Percentiles rank a stretch among this genome's conserved stretches.
phyloP scores from a whole-genome alignment of 768 basidiomycete genomes.

The Russula earlei region DNA sequence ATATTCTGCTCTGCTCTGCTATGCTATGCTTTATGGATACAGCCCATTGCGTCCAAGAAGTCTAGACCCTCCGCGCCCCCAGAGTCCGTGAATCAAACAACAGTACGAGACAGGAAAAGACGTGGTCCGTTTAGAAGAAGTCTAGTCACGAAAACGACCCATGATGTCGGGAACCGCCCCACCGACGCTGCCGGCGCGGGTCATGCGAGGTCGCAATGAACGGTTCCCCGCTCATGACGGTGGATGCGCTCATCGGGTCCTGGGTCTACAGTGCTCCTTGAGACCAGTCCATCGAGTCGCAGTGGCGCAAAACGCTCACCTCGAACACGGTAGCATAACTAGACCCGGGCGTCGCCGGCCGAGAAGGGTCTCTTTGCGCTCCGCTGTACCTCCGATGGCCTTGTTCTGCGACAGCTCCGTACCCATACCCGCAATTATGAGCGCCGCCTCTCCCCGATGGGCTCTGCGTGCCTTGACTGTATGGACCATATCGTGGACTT shows the following conservation, averaged over 20 bases:
- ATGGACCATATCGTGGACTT: constrained; percentile 6
- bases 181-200: constrained; percentile 13
- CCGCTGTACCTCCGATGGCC: constrained; percentile 18
- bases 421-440: constrained; percentile 13
- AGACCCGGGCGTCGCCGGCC: constrained; percentile 15
- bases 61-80: not conserved
- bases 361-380: constrained; percentile 15
- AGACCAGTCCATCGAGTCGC: not conserved
- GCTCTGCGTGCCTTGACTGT: constrained; percentile 12
- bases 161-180: constrained; percentile 11
- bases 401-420: constrained; percentile 12
- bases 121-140: not conserved
- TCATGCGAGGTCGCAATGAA: constrained; percentile 11
- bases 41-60: constrained; percentile 9
- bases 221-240: constrained; percentile 17
- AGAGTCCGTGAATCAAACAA: no score
- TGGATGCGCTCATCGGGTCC: constrained; percentile 10
- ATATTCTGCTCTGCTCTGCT: not conserved
- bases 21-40: not conserved
- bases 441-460: constrained; percentile 12
- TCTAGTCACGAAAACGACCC: constrained; percentile 14
- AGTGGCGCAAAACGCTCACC: constrained; percentile 13
- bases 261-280: not conserved
- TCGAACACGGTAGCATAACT: constrained; percentile 17
- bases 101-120: no score